Base-by-base conservation (phyloP, 129 eudicot species). In the Chrysanthemum lavandulifolium region DNA sequence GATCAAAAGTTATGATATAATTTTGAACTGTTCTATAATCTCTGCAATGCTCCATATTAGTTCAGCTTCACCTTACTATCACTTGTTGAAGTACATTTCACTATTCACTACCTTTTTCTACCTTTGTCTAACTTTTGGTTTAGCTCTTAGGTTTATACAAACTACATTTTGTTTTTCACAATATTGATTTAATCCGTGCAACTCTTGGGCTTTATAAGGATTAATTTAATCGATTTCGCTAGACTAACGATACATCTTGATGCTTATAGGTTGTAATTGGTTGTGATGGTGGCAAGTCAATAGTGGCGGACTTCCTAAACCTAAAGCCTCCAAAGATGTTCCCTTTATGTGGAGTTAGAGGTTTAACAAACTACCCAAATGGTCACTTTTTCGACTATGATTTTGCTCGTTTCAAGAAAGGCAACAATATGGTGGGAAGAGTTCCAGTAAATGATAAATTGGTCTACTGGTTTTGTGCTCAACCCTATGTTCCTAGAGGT, bases 271-370 rank as follows among this genome's bases (percentile, higher is more conserved):
- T 75, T 71, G 73, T 86, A 60, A 82, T 89, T 23, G 91, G 96
- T 10, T 89, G 91, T 63, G 96, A 86, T 72, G 91, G 91, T 63
- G 71, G 77, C 43, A 82, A 74, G 5, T 89, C 96, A 0, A 69
- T 78, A 0, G 73, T 82, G 69, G 82, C 96, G 0, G 51, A 86
- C n/a, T 86, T 65, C 69, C 87, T 89, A 48, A 81, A 73, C 48
- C 61, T 89, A 10, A 82, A 77, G 66, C 82, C 84, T 29, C 66
- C 89, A 18, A 82, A 77, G 72, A 64, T 25, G 50, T 86, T 76
- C 48, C 48, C 60, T 3, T 57, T 63, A 13, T 55, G 73, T 60
- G 76, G 69, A 2, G 68, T 79, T 15, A 89, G 91, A 82, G 91
- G 91, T 31, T 61, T 86, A 65, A 65, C 92, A 36, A 76, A 65